Evolutionary conservation across 352 stramenopile genomes (phyloP).

Genomic region (Aphanomyces cochlioides): DNA sequence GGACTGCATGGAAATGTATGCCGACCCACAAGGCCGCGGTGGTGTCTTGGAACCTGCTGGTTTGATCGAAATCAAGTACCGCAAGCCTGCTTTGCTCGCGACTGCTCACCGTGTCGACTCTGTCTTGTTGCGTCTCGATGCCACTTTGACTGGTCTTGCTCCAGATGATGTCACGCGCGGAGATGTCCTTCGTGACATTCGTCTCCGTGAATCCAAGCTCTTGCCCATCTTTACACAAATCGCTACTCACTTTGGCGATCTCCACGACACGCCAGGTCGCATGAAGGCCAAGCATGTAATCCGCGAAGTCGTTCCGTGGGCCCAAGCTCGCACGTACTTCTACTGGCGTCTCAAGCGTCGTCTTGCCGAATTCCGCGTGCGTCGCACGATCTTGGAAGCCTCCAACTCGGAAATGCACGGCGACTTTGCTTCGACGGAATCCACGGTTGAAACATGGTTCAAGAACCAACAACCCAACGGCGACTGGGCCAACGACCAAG

Average conservation of each 20-base stretch:
- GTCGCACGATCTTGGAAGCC: slow-evolving; percentile 50
- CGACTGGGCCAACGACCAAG: slow-evolving; percentile 71
- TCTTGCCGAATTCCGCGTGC: slow-evolving; percentile 94
- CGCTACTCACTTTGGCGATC: slow-evolving; percentile 98
- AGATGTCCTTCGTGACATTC: slow-evolving; percentile 89
- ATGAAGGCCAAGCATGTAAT: slow-evolving; percentile 99
- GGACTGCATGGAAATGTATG: slow-evolving; percentile 99
- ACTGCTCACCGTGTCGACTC: slow-evolving; percentile 97
- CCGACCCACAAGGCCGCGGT: slow-evolving; percentile 88
- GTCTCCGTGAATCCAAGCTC: slow-evolving; percentile 88
- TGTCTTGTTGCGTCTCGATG: slow-evolving; percentile 85
- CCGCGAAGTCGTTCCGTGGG: slow-evolving; percentile 94
- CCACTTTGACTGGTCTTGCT: slow-evolving; percentile 55
- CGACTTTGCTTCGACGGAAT: slow-evolving; percentile 53
- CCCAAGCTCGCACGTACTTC: slow-evolving; percentile 94
- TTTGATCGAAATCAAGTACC: slow-evolving; percentile 99
- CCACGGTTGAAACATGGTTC: slow-evolving; percentile 76
- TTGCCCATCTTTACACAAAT: slow-evolving; percentile 98
- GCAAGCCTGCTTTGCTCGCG: slow-evolving; percentile 94
- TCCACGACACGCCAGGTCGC: slow-evolving; percentile 99
- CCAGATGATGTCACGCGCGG: slow-evolving; percentile 45
- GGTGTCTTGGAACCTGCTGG: slow-evolving; percentile 99
- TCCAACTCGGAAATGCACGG: slow-evolving; percentile 38
- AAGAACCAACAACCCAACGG: slow-evolving; percentile 71
- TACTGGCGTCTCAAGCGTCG: slow-evolving; percentile 98